These are phyloP conservation scores for Esteya vermicola DNA, from an alignment of 2,329 filamentous ascomycete genomes.

Conservation along the genomic window DNA sequence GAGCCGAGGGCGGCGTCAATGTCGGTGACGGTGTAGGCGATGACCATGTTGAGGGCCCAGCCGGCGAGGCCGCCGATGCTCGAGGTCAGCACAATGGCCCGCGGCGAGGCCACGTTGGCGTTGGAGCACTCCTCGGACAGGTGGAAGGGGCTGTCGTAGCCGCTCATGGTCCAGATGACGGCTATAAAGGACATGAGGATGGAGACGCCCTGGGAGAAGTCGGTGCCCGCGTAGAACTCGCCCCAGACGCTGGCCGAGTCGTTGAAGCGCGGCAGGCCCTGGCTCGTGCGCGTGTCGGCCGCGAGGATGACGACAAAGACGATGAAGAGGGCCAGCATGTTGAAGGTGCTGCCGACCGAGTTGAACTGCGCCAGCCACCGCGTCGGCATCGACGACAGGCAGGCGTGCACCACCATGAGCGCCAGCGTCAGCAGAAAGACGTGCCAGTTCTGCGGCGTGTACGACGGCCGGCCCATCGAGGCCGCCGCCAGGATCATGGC, in stretches of 20 bases:
- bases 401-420: conserved; percentile 53
- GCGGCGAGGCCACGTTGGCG: conserved; percentile 53
- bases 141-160: conserved; percentile 58
- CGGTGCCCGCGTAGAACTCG: conserved; percentile 49
- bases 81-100: conserved; percentile 58
- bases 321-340: conserved; percentile 51
- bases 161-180: conserved; percentile 56
- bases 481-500: conserved; percentile 59
- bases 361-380: conserved; percentile 58
- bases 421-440: conserved; percentile 52
- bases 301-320: conserved; percentile 57
- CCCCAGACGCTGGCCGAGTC: conserved; percentile 47
- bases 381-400: conserved; percentile 57
- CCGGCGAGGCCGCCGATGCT: conserved; percentile 51
- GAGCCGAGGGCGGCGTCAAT: conserved; percentile 44
- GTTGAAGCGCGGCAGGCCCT: conserved; percentile 19
- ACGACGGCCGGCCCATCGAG: conserved; percentile 53
- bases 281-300: conserved; percentile 34
- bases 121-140: conserved; percentile 65
- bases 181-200: conserved; percentile 59
- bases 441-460: conserved; percentile 50
- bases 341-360: conserved; percentile 54
- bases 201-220: conserved; percentile 52
- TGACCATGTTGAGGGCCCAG: conserved; percentile 60
- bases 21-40: conserved; percentile 57